Percentiles rank a stretch among this genome's conserved stretches.
Conservation (phyloP, 192 early-diverging fungal species). For the Podila epicladia region DNA sequence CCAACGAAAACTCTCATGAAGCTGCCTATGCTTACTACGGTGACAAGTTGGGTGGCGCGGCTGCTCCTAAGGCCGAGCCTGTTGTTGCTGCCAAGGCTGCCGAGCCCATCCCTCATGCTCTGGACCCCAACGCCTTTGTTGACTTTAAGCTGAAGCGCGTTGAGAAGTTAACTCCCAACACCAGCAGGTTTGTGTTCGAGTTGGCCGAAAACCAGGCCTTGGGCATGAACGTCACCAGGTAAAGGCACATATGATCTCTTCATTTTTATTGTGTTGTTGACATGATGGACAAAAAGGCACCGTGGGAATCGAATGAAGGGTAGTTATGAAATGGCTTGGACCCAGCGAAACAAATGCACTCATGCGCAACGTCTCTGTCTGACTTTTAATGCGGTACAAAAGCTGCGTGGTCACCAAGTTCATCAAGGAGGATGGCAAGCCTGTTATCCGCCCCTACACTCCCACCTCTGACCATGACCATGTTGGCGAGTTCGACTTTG, state of each 20-base stretch:
- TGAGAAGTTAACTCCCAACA: constrained; percentile 28
- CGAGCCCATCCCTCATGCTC: constrained; percentile 36
- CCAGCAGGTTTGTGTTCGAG: constrained; percentile 41
- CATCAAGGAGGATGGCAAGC: constrained; percentile 67
- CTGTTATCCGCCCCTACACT: constrained; percentile 83
- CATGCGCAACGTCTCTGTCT: constrained; percentile 62
- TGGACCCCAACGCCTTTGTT: constrained; percentile 61
- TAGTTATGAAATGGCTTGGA: constrained; percentile 57
- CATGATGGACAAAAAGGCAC: neutral
- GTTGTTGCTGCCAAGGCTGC: constrained; percentile 21
- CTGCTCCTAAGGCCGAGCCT: neutral
- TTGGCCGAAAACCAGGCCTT: constrained; percentile 60
- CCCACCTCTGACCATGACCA: constrained; percentile 64
- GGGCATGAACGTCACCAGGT: constrained; percentile 74
- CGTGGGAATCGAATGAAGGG: constrained; percentile 77
- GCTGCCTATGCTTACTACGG: constrained; percentile 45
- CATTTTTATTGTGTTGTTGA: neutral
- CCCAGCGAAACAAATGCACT: constrained; percentile 59
- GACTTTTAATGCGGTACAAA: neutral
- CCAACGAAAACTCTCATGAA: neutral
- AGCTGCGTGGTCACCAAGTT: constrained; percentile 81
- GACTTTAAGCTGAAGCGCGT: constrained; percentile 62
- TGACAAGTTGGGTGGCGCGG: constrained; percentile 26
- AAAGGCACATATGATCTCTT: neutral
- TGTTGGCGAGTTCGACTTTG: constrained; percentile 72